Evolutionary conservation across 2,329 filamentous ascomycete genomes (phyloP).

Genomic region (Aplosporella prunicola): DNA sequence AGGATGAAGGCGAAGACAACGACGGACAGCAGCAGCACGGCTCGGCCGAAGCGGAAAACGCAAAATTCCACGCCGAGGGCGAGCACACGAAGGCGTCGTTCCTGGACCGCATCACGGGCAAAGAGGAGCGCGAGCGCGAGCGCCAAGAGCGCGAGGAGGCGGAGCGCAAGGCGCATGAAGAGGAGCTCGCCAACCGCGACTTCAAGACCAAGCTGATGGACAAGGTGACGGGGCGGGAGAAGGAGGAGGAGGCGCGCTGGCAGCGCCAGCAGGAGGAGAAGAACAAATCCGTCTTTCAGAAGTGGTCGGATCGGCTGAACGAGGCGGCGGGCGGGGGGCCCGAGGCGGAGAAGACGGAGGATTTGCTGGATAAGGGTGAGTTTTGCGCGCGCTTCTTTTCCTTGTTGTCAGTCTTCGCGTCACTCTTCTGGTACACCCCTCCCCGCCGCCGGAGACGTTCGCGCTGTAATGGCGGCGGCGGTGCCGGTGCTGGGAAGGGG

Average conservation of each 20-base stretch:
- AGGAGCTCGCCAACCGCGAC: constrained; percentile 1
- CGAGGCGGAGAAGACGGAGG: constrained; percentile 9
- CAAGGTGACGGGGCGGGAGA: constrained; percentile 8
- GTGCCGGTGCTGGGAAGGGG: too few species aligned
- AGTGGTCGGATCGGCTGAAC: constrained; percentile 9
- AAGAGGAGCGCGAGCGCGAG: constrained; percentile 8
- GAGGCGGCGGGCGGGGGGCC: constrained; percentile 7
- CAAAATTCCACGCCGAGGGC: constrained; percentile 6
- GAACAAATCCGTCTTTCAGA: constrained; percentile 2
- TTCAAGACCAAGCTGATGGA: constrained; percentile 1
- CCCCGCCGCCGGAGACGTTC: too few species aligned
- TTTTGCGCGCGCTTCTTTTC: not conserved
- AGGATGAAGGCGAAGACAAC: too few species aligned
- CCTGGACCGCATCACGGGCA: constrained; percentile 9
- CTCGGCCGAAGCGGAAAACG: constrained; percentile 9
- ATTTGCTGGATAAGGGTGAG: constrained; percentile 10
- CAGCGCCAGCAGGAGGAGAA: constrained; percentile 5
- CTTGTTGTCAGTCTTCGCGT: not conserved
- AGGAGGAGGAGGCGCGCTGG: constrained; percentile 6
- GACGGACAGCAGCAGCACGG: constrained; percentile 3
- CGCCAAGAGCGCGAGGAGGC: constrained; percentile 5
- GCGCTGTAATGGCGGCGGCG: too few species aligned
- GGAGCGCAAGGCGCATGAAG: constrained; percentile 6
- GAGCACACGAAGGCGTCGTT: constrained; percentile 10
- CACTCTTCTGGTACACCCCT: too few species aligned